These are phyloP conservation scores for Amoebophrya sp. DNA, from an alignment of 169 alveolate genomes.

Conservation along the genomic window DNA sequence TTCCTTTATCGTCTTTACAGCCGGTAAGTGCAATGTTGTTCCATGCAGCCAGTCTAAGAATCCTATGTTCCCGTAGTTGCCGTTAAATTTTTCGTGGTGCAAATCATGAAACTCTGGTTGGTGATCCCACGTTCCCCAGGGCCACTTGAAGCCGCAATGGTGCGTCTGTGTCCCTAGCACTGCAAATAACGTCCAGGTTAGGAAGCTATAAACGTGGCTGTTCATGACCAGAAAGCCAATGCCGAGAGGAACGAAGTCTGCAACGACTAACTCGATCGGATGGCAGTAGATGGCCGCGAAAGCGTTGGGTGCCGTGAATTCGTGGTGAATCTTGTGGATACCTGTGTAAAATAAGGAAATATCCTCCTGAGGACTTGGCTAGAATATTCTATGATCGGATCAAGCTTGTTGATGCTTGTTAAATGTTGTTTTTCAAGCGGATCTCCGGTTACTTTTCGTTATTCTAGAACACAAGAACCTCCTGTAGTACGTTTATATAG, in stretches of 20 bases:
- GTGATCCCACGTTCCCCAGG: slow-evolving; percentile 30
- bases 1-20: background rate
- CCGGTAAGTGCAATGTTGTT: background rate
- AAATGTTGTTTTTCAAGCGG: too few species aligned
- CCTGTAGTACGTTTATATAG: background rate
- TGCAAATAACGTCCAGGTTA: slow-evolving; percentile 20
- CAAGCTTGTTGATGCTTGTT: too few species aligned
- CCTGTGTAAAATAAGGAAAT: too few species aligned
- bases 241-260: slow-evolving; percentile 33
- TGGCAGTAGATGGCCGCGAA: slow-evolving; percentile 36
- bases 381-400: too few species aligned
- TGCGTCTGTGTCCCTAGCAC: slow-evolving; percentile 30
- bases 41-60: slow-evolving; percentile 27
- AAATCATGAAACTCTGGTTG: slow-evolving; percentile 33
- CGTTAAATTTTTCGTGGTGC: slow-evolving; percentile 28
- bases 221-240: slow-evolving; percentile 13
- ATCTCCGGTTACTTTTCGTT: too few species aligned
- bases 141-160: slow-evolving; percentile 38
- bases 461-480: background rate
- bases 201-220: slow-evolving; percentile 15
- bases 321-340: slow-evolving; percentile 37
- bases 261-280: slow-evolving; percentile 11
- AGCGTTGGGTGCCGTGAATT: slow-evolving; percentile 32
- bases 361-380: too few species aligned
- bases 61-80: slow-evolving; percentile 32